A percentile compares a stretch with the other conserved stretches of the same genome.
Evolutionary conservation across 2,329 filamentous ascomycete genomes (phyloP).

Genomic region (Xylariaceae sp.): DNA sequence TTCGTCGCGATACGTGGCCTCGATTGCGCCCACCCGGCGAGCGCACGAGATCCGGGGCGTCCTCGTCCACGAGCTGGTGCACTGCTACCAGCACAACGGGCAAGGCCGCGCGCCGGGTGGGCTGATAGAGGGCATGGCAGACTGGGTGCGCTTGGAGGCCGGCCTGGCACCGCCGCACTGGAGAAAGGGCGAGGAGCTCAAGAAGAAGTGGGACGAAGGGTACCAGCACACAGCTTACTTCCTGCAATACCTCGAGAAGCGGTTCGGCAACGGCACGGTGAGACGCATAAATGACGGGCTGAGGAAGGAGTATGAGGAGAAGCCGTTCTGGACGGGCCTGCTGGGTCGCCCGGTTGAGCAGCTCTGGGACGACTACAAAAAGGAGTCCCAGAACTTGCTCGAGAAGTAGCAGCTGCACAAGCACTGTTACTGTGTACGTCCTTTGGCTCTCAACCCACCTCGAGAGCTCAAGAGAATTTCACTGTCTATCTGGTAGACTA

Average conservation of each 20-base stretch:
- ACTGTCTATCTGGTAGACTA: no score
- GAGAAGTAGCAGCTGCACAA: neutral
- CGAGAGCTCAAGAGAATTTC: no score
- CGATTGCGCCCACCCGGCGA: conserved; percentile 36
- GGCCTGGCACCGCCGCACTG: conserved; percentile 77
- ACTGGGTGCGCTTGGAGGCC: conserved; percentile 79
- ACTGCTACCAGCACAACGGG: conserved; percentile 83
- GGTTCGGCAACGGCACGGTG: conserved; percentile 55
- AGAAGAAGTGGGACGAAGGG: conserved; percentile 73
- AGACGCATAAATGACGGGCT: conserved; percentile 63
- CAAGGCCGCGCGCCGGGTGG: conserved; percentile 61
- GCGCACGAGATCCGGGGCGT: conserved; percentile 71
- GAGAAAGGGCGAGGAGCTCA: conserved; percentile 42
- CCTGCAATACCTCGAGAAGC: conserved; percentile 73
- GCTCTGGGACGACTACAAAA: conserved; percentile 69
- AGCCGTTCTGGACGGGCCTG: conserved; percentile 61
- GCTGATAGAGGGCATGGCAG: conserved; percentile 84
- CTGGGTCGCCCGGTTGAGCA: conserved; percentile 60
- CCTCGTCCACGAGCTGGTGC: conserved; percentile 86
- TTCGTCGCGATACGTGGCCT: conserved; percentile 66
- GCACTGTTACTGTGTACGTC: no score
- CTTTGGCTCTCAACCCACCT: no score
- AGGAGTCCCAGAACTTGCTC: conserved; percentile 23
- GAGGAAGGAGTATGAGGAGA: conserved; percentile 59
- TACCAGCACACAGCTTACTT: conserved; percentile 94